phyloP scores from a whole-genome alignment of 768 basidiomycete genomes.

The Mycena vulgaris region DNA sequence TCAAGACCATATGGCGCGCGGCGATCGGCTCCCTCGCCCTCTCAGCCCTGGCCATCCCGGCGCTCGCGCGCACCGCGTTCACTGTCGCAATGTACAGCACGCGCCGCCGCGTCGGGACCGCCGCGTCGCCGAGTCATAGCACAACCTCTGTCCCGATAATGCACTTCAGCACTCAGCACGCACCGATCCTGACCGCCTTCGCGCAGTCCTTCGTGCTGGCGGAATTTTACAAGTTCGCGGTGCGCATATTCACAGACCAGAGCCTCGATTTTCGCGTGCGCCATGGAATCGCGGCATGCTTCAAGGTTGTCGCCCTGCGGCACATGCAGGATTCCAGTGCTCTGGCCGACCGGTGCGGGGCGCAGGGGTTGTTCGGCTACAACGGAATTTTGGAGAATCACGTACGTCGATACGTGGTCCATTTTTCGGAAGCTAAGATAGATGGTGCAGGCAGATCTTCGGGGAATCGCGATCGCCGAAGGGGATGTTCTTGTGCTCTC shows the following conservation, averaged over 20 bases:
- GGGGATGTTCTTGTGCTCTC: too few relatives aligned
- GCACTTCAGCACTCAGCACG: slow-evolving; percentile 58
- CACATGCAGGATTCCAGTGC: too few relatives aligned
- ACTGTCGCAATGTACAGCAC: slow-evolving; percentile 51
- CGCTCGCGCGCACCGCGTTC: slow-evolving; percentile 38
- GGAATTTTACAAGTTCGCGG: slow-evolving; percentile 47
- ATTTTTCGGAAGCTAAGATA: too few relatives aligned
- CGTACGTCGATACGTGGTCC: too few relatives aligned
- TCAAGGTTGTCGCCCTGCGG: slow-evolving; percentile 27
- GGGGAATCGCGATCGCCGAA: too few relatives aligned
- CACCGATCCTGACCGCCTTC: too few relatives aligned
- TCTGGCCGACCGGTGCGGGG: too few relatives aligned
- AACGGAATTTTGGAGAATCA: too few relatives aligned
- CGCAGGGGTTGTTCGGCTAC: too few relatives aligned
- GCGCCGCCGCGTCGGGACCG: slow-evolving; percentile 37
- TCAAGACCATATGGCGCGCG: slow-evolving; percentile 48
- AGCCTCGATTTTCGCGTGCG: slow-evolving; percentile 30
- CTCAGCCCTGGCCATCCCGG: slow-evolving; percentile 41
- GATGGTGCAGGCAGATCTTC: too few relatives aligned
- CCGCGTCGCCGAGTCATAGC: too few relatives aligned
- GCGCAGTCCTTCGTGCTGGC: slow-evolving; percentile 54
- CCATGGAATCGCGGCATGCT: slow-evolving; percentile 43
- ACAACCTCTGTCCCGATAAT: slow-evolving; percentile 47
- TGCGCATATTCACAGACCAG: slow-evolving; percentile 46
- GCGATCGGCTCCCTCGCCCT: slow-evolving; percentile 52